Conservation (phyloP, 2,329 filamentous ascomycete genomes). For the Aureobasidium musti region DNA sequence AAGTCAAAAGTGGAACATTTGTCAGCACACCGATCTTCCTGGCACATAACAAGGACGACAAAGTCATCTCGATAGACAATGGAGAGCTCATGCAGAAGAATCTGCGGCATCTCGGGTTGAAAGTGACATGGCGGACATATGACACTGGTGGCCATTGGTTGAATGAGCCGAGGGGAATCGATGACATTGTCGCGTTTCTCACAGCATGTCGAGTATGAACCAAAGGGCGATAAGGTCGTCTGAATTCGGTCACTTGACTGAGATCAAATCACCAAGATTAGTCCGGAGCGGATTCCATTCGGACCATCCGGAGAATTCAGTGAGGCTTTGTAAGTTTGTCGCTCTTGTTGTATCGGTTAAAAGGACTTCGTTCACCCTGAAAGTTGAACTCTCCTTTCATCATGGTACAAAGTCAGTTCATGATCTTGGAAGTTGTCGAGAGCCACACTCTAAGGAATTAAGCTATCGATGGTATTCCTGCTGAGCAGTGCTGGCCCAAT, state of each 20-base stretch:
- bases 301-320: too few relatives aligned
- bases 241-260: too few relatives aligned
- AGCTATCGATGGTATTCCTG: background rate
- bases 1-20: background rate
- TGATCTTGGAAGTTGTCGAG: background rate
- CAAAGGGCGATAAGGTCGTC: background rate
- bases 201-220: background rate
- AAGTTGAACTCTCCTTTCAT: background rate
- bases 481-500: background rate
- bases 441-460: background rate
- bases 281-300: too few relatives aligned
- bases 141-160: constrained; percentile 35
- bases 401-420: background rate
- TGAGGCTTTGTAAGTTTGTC: too few relatives aligned
- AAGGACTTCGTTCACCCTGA: too few relatives aligned
- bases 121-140: constrained; percentile 33
- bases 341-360: too few relatives aligned
- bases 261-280: background rate
- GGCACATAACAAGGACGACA: constrained; percentile 33
- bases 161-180: constrained; percentile 34
- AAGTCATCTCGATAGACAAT: constrained; percentile 31
- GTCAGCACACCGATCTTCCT: constrained; percentile 35
- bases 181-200: constrained; percentile 33
- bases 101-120: constrained; percentile 31
- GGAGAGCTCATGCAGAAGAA: constrained; percentile 25